These are phyloP conservation scores for Dendrocalamus latiflorus DNA, from an alignment of 202 grass and related monocot genomes.

Conservation along the genomic window DNA sequence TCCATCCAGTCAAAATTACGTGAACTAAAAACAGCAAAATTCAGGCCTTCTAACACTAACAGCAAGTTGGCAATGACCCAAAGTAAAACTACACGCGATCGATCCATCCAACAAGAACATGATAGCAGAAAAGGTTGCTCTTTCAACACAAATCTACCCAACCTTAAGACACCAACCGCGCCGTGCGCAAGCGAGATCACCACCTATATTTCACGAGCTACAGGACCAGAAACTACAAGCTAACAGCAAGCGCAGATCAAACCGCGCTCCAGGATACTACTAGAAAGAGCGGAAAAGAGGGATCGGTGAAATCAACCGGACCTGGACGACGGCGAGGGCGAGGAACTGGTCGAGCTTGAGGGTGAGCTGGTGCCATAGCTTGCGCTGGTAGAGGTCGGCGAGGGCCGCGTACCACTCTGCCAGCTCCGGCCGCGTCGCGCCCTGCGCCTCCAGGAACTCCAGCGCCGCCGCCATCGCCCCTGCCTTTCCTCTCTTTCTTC, in stretches of 20 bases:
- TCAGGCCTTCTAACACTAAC: not conserved
- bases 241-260: not conserved
- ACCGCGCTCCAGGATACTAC: not conserved
- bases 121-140: no score
- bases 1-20: not conserved
- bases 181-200: not conserved
- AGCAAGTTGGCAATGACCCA: no score
- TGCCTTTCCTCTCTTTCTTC: slow-evolving; percentile 23
- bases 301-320: not conserved
- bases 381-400: no score
- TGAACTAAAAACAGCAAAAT: not conserved
- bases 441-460: slow-evolving; percentile 56
- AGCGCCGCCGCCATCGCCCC: slow-evolving; percentile 32
- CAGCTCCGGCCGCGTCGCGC: no score
- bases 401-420: slow-evolving; percentile 58
- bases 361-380: no score
- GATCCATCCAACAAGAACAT: no score
- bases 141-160: no score
- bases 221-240: not conserved
- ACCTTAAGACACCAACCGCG: no score
- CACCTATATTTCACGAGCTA: not conserved
- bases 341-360: slow-evolving; percentile 71
- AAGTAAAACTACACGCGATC: no score
- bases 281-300: not conserved
- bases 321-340: slow-evolving; percentile 52